A percentile compares a stretch with the other conserved stretches of the same genome.
These are phyloP conservation scores for Trichoderma aggressivum DNA, from an alignment of 2,329 filamentous ascomycete species.

Conservation along the genomic window DNA sequence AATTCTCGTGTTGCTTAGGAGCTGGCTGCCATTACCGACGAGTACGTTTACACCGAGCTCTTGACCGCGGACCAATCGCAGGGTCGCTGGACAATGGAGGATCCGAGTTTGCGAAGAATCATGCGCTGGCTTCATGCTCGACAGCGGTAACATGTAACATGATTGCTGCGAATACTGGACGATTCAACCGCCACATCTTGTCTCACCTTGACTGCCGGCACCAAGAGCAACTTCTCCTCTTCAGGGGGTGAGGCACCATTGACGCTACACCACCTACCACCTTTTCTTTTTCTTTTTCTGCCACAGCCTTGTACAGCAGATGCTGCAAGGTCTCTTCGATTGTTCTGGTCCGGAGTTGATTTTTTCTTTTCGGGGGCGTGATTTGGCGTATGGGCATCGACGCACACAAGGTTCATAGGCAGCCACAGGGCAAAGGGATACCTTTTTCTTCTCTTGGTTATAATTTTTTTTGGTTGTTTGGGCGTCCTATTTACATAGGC, in stretches of 20 bases:
- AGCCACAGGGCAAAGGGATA: conserved; percentile 14
- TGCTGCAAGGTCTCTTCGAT: neutral
- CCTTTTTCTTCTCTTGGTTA: conserved; percentile 1
- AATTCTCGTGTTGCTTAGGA: conserved; percentile 41
- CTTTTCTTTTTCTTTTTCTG: neutral
- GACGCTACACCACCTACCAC: neutral
- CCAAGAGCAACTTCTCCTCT: neutral
- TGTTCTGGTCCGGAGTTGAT: neutral
- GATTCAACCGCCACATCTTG: neutral
- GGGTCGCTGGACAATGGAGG: conserved; percentile 61
- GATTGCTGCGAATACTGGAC: neutral
- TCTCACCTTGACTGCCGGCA: neutral
- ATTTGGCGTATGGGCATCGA: conserved; percentile 16
- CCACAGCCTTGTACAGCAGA: neutral
- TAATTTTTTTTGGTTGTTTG: neutral
- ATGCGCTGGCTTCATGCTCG: conserved; percentile 54
- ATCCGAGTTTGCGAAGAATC: conserved; percentile 56
- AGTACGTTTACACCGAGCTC: conserved; percentile 55
- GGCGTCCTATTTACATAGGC: neutral
- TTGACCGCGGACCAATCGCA: conserved; percentile 50
- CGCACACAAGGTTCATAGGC: neutral
- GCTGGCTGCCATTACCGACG: conserved; percentile 56
- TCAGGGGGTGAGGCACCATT: neutral
- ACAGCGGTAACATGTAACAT: conserved; percentile 20
- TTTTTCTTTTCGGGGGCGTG: neutral